Evolutionary conservation across 768 basidiomycete genomes (phyloP).

Genomic region (Tylopilus balloui): DNA sequence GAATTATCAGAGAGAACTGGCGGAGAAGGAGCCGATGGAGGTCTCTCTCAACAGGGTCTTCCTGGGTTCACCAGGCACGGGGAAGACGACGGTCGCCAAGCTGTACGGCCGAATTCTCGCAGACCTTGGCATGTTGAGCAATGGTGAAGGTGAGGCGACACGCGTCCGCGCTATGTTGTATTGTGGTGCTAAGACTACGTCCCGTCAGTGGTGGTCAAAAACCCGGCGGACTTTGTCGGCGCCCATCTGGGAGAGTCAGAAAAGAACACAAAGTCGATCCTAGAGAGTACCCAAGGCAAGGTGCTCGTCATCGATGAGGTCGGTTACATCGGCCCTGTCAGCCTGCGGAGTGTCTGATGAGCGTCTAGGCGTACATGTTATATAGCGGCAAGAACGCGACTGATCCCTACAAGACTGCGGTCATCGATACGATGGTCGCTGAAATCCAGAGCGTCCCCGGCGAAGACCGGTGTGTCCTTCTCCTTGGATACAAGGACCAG

Average conservation of each 20-base stretch:
- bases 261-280: constrained; percentile 58
- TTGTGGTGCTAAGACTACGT: not conserved
- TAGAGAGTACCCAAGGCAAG: constrained; percentile 56
- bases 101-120: constrained; percentile 62
- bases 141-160: constrained; percentile 59
- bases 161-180: too few relatives aligned
- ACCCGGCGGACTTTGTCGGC: constrained; percentile 67
- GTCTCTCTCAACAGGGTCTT: constrained; percentile 63
- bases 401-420: constrained; percentile 60
- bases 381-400: constrained; percentile 38
- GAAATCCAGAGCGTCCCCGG: constrained; percentile 68
- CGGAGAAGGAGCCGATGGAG: constrained; percentile 48
- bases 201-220: constrained; percentile 55
- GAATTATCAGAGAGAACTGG: constrained; percentile 59
- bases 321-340: constrained; percentile 1
- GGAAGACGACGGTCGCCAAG: constrained; percentile 69
- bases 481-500: constrained; percentile 62
- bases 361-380: constrained; percentile 63
- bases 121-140: constrained; percentile 61
- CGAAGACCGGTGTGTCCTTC: constrained; percentile 64
- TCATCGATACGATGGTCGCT: constrained; percentile 72
- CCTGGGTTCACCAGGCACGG: constrained; percentile 66
- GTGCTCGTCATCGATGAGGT: constrained; percentile 73
- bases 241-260: constrained; percentile 56
- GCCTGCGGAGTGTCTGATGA: not conserved